phyloP scores from a whole-genome alignment of 768 basidiomycete genomes.

The Boletus vermiculosoides region DNA sequence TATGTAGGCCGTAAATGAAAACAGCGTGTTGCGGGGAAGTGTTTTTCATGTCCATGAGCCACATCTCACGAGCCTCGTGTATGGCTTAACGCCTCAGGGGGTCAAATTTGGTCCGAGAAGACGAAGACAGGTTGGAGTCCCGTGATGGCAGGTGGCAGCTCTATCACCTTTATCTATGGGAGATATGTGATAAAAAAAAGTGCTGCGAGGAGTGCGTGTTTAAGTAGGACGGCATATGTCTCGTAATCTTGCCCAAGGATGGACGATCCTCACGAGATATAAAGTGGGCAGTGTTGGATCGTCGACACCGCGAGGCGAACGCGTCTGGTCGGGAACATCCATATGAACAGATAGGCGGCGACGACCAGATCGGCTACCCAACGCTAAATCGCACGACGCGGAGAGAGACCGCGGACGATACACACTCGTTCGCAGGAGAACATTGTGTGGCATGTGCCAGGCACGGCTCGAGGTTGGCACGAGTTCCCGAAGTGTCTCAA shows the following conservation, averaged over 20 bases:
- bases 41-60: constrained; percentile 2
- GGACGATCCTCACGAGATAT: constrained; percentile 12
- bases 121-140: background rate
- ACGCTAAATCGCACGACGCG: background rate
- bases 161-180: constrained; percentile 18
- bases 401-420: too few species aligned
- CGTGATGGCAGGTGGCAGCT: constrained; percentile 11
- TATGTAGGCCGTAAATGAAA: constrained; percentile 24
- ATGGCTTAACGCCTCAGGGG: constrained; percentile 10
- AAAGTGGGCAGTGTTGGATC: constrained; percentile 9
- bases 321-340: background rate
- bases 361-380: background rate
- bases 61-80: constrained; percentile 22
- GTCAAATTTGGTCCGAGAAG: constrained; percentile 6
- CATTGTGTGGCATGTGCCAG: constrained; percentile 12
- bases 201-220: background rate
- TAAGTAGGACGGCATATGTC: background rate
- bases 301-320: constrained; percentile 12
- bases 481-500: background rate
- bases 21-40: constrained; percentile 29
- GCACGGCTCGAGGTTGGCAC: constrained; percentile 6
- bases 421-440: background rate
- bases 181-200: constrained; percentile 12
- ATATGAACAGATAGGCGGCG: background rate
- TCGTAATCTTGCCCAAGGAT: constrained; percentile 10